A percentile compares a stretch with the other conserved stretches of the same genome.
Conservation (phyloP, 257 asterid species). For the Salvia splendens region DNA sequence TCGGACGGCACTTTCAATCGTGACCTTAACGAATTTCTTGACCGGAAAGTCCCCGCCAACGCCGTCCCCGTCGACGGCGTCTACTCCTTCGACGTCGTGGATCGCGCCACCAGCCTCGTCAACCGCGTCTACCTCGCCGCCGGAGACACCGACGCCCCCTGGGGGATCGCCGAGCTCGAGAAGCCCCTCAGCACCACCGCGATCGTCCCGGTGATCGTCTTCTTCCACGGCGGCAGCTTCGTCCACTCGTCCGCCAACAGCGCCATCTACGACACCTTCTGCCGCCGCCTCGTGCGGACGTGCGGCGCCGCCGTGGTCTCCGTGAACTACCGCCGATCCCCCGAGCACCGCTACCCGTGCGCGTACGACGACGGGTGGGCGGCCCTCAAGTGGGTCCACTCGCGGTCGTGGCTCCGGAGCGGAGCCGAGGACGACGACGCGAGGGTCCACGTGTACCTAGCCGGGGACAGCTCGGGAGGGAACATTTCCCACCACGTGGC, state of each 20-base stretch:
- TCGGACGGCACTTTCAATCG: slow-evolving; percentile 91
- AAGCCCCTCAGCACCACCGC: slow-evolving; percentile 56
- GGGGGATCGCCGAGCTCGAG: slow-evolving; percentile 55
- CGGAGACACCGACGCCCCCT: slow-evolving; percentile 32
- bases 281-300: slow-evolving; percentile 70
- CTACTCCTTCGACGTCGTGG: slow-evolving; percentile 70
- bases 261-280: slow-evolving; percentile 78
- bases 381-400: slow-evolving; percentile 72
- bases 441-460: slow-evolving; percentile 57
- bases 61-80: slow-evolving; percentile 71
- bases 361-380: slow-evolving; percentile 89
- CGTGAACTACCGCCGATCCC: slow-evolving; percentile 75
- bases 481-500: slow-evolving; percentile 87
- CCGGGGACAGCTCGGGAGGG: slow-evolving; percentile 90
- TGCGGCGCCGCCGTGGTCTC: slow-evolving; percentile 79
- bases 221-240: slow-evolving; percentile 92
- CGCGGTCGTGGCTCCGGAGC: slow-evolving; percentile 66
- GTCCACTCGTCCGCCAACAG: slow-evolving; percentile 86
- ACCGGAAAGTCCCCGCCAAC: slow-evolving; percentile 76
- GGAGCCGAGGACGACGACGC: slow-evolving; percentile 49
- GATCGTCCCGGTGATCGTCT: slow-evolving; percentile 68
- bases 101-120: slow-evolving; percentile 63
- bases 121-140: slow-evolving; percentile 63
- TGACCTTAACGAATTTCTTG: slow-evolving; percentile 68
- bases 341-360: slow-evolving; percentile 73